Percentiles rank a stretch among this genome's conserved stretches.
Evolutionary conservation across 2,329 filamentous ascomycete genomes (phyloP).

Genomic region (Hypoxylon sp.): DNA sequence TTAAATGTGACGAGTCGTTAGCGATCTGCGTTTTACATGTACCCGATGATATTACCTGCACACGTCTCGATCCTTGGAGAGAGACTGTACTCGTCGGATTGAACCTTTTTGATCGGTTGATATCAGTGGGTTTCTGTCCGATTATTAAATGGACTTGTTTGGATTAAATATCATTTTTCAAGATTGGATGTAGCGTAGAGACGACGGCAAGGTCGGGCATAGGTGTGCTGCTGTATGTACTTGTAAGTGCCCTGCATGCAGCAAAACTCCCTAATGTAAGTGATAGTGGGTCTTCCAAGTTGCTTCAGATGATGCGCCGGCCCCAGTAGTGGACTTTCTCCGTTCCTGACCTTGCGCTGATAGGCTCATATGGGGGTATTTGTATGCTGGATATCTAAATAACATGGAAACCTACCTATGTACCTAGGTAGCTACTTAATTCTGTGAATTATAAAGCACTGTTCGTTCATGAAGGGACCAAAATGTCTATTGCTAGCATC

Average conservation of each 20-base stretch:
- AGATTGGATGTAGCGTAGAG: too few relatives aligned
- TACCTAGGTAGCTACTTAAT: too few relatives aligned
- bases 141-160: not conserved
- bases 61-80: conserved; percentile 4
- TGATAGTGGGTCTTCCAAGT: conserved; percentile 18
- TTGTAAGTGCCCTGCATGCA: too few relatives aligned
- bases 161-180: not conserved
- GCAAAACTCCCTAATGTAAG: conserved; percentile 20
- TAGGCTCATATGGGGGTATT: too few relatives aligned
- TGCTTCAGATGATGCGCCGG: conserved; percentile 19
- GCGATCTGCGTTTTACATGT: conserved; percentile 29
- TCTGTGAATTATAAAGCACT: not conserved
- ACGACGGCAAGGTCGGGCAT: not conserved
- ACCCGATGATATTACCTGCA: conserved; percentile 20
- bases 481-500: not conserved
- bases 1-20: conserved; percentile 35
- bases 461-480: not conserved
- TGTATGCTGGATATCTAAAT: not conserved
- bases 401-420: too few relatives aligned
- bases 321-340: conserved; percentile 18
- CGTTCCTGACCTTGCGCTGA: not conserved
- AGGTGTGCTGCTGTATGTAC: not conserved
- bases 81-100: not conserved
- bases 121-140: not conserved
- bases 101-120: not conserved